Evolutionary conservation across 495 filamentous ascomycete genomes (phyloP).

Genomic region (Tuber brumale): DNA sequence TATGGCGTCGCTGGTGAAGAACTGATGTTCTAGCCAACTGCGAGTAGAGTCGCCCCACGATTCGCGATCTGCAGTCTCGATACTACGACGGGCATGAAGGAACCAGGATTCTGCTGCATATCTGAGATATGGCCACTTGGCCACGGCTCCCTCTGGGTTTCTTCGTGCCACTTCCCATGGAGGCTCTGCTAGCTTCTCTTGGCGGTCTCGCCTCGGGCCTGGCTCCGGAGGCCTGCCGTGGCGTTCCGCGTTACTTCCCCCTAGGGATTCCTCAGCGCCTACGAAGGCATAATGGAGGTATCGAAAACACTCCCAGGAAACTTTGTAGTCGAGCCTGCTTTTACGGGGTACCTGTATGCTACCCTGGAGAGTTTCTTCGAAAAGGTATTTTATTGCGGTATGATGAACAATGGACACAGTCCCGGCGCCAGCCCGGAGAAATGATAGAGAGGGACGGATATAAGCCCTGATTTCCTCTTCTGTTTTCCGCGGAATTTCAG

Average conservation of each 20-base stretch:
- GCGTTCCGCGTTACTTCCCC: too few relatives aligned
- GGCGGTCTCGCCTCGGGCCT: background rate
- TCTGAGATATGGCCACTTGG: background rate
- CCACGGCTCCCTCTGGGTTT: background rate
- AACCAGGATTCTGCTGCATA: background rate
- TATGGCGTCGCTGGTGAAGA: background rate
- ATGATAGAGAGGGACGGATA: background rate
- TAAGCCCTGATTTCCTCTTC: background rate
- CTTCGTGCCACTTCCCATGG: background rate
- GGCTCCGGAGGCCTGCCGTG: too few relatives aligned
- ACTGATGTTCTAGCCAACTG: background rate
- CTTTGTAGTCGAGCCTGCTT: background rate
- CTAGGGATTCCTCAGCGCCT: too few relatives aligned
- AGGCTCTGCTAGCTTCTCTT: background rate
- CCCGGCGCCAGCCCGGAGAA: too few relatives aligned
- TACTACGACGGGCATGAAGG: background rate
- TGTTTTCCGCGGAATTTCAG: background rate
- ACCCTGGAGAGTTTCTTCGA: background rate
- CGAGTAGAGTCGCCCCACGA: background rate
- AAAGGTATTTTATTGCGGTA: background rate
- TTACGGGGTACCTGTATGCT: background rate
- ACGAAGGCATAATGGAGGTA: background rate
- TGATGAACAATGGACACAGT: background rate
- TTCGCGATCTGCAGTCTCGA: background rate
- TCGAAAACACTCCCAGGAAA: background rate